These are phyloP conservation scores for Capsella bursapastoris DNA, from an alignment of 345 rosid species.

Conservation along the genomic window DNA sequence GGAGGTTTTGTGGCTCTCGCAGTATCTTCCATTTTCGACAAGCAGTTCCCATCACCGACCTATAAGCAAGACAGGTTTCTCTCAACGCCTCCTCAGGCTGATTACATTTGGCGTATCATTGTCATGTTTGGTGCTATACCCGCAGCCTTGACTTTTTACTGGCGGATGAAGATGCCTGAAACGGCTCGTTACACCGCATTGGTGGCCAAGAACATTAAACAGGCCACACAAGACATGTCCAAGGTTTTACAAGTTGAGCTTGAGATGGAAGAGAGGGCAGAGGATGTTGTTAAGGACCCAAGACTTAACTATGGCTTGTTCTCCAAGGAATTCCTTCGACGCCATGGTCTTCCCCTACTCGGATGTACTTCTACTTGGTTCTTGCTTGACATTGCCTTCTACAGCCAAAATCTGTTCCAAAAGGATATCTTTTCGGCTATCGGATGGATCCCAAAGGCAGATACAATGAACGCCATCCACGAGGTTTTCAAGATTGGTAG, in stretches of 20 bases:
- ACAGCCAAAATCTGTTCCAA: conserved; percentile 72
- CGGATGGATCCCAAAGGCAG: conserved; percentile 70
- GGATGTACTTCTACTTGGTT: conserved; percentile 71
- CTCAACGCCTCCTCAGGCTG: conserved; percentile 66
- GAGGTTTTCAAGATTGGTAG: conserved; percentile 62
- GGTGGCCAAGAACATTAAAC: conserved; percentile 54
- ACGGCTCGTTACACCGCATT: conserved; percentile 71
- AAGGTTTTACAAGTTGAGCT: conserved; percentile 50
- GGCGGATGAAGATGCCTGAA: conserved; percentile 87
- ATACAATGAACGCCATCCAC: conserved; percentile 60
- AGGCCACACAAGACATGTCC: conserved; percentile 58
- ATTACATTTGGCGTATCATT: conserved; percentile 63
- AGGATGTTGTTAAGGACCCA: conserved; percentile 3
- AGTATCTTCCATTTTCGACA: conserved; percentile 46
- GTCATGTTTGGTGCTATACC: conserved; percentile 79
- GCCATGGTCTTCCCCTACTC: conserved; percentile 65
- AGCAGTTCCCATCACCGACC: conserved; percentile 50
- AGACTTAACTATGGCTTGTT: conserved; percentile 58
- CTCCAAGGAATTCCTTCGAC: conserved; percentile 46
- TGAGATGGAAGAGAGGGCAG: conserved; percentile 44
- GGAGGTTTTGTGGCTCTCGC: conserved; percentile 64
- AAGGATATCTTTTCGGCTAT: conserved; percentile 69
- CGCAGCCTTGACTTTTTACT: conserved; percentile 62
- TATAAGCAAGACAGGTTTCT: conserved; percentile 43
- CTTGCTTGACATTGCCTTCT: conserved; percentile 68